Evolutionary conservation across 148 eudicot genomes (phyloP).

Genomic region (Euryodendron excelsum): DNA sequence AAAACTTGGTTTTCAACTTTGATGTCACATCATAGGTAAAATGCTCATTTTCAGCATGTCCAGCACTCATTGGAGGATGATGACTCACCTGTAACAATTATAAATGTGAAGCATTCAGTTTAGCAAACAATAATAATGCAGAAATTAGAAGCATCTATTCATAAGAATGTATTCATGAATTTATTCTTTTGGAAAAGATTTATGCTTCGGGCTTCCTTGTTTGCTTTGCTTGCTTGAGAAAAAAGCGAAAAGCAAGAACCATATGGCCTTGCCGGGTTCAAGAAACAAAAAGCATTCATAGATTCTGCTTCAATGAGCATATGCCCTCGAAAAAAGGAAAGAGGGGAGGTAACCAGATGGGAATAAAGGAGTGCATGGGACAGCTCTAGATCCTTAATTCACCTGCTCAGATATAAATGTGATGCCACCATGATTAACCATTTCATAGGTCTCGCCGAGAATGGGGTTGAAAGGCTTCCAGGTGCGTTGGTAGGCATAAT

Average conservation of each 20-base stretch:
- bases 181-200: no score
- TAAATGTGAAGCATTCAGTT: not conserved
- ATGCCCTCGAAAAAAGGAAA: not conserved
- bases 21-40: slow-evolving; percentile 82
- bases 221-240: no score
- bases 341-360: not conserved
- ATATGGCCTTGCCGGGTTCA: not conserved
- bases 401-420: slow-evolving; percentile 87
- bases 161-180: no score
- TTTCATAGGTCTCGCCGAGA: slow-evolving; percentile 91
- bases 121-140: not conserved
- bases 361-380: not conserved
- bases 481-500: slow-evolving; percentile 81
- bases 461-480: slow-evolving; percentile 99
- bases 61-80: slow-evolving; percentile 97
- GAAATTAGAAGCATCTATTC: not conserved
- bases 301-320: not conserved
- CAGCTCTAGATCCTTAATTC: slow-evolving; percentile 1
- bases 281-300: not conserved
- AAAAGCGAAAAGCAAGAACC: not conserved
- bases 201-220: not conserved
- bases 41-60: slow-evolving; percentile 88
- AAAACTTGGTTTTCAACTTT: slow-evolving; percentile 78
- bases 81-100: slow-evolving; percentile 64
- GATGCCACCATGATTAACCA: slow-evolving; percentile 76